Evolutionary conservation across 768 basidiomycete genomes (phyloP).

Genomic region (Amylocystis lapponica): DNA sequence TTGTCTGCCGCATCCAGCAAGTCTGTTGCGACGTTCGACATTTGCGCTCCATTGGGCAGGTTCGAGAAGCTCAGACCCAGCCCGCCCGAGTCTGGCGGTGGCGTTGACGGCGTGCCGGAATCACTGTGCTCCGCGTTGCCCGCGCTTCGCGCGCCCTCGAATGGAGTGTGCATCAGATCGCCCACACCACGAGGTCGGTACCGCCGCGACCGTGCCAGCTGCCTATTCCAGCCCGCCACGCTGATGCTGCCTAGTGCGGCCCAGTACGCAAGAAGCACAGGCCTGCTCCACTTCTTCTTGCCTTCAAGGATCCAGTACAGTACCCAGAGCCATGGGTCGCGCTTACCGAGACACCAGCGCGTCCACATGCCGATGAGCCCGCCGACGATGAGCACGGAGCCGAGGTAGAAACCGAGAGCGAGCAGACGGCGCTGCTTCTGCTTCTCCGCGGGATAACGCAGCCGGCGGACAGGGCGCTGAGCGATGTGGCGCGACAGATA

Average conservation of each 20-base stretch:
- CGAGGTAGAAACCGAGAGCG: constrained; percentile 79
- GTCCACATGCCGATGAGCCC: constrained; percentile 90
- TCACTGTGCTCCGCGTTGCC: constrained; percentile 20
- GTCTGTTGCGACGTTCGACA: constrained; percentile 55
- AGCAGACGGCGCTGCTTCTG: constrained; percentile 74
- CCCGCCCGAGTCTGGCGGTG: constrained; percentile 16
- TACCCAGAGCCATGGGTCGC: constrained; percentile 87
- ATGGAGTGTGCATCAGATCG: constrained; percentile 10
- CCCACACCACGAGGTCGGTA: constrained; percentile 43
- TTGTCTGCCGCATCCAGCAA: constrained; percentile 85
- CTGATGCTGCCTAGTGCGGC: constrained; percentile 70
- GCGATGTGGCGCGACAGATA: constrained; percentile 90
- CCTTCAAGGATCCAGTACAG: constrained; percentile 77
- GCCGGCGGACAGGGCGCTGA: constrained; percentile 74
- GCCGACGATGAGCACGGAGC: constrained; percentile 69
- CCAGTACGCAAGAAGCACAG: constrained; percentile 83
- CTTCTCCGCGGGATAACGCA: constrained; percentile 80
- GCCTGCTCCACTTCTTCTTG: constrained; percentile 70
- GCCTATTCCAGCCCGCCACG: constrained; percentile 93
- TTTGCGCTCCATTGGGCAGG: constrained; percentile 38
- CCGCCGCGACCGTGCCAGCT: constrained; percentile 71
- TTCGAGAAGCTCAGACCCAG: constrained; percentile 28
- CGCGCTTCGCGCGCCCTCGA: background rate
- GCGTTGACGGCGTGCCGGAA: constrained; percentile 14
- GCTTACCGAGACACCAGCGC: constrained; percentile 72